phyloP scores from a whole-genome alignment of 768 basidiomycete species.

The Hypholoma fasciculare region DNA sequence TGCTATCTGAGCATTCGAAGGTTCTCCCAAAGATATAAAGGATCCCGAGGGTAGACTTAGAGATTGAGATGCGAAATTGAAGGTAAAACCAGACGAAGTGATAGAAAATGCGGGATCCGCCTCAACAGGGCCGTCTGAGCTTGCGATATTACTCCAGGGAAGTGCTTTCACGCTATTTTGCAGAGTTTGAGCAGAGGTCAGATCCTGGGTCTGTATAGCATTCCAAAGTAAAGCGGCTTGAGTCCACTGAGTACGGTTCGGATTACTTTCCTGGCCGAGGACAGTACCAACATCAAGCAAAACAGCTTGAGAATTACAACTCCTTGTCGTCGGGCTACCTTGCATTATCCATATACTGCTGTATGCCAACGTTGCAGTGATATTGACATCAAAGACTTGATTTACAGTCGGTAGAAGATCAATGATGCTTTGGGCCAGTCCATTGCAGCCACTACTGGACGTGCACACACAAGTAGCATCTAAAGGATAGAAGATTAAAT shows the following conservation, averaged over 20 bases:
- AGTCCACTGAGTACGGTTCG: conserved; percentile 58
- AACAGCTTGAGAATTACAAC: conserved; percentile 53
- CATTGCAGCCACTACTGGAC: conserved; percentile 46
- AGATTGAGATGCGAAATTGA: conserved; percentile 60
- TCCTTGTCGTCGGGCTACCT: conserved; percentile 39
- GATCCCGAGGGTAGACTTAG: conserved; percentile 41
- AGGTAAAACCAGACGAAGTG: conserved; percentile 50
- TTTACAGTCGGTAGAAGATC: conserved; percentile 52
- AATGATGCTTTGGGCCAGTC: conserved; percentile 53
- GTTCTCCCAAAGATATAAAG: conserved; percentile 48
- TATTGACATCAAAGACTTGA: conserved; percentile 43
- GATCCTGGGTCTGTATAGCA: conserved; percentile 50
- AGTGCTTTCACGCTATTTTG: conserved; percentile 47
- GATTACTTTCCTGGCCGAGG: conserved; percentile 36
- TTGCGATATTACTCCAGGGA: conserved; percentile 44
- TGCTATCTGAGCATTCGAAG: conserved; percentile 43
- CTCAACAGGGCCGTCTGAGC: conserved; percentile 40
- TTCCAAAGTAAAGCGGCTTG: conserved; percentile 63
- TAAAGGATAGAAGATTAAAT: conserved; percentile 21
- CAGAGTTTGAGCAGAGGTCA: conserved; percentile 34
- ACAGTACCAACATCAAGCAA: conserved; percentile 54
- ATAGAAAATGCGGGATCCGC: conserved; percentile 37
- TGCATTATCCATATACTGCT: conserved; percentile 50
- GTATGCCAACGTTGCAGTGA: conserved; percentile 44
- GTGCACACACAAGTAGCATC: conserved; percentile 67